These are phyloP conservation scores for Verticillium albo-atrum DNA, from an alignment of 2,329 filamentous ascomycete species.

Conservation along the genomic window DNA sequence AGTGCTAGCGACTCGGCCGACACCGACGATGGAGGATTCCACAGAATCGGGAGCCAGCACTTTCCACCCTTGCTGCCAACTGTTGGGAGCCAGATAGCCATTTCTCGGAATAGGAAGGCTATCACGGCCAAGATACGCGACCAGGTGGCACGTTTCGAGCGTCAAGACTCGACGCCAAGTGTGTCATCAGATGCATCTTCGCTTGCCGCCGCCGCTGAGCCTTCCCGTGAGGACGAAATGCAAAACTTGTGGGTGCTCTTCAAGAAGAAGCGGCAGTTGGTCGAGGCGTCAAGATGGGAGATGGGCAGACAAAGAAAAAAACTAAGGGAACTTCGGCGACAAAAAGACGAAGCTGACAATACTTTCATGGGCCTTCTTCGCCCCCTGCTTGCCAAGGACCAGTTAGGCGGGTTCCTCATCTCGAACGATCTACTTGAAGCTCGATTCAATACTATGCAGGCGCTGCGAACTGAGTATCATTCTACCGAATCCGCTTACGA, in stretches of 20 bases:
- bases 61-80: constrained; percentile 12
- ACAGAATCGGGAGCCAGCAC: background rate
- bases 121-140: constrained; percentile 25
- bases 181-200: constrained; percentile 5
- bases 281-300: constrained; percentile 21
- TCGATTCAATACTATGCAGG: constrained; percentile 25
- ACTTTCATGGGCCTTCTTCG: constrained; percentile 33
- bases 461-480: constrained; percentile 31
- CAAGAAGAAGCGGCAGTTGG: constrained; percentile 25
- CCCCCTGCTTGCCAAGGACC: constrained; percentile 26
- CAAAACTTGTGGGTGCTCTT: constrained; percentile 29
- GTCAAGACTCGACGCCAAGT: constrained; percentile 13
- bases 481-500: constrained; percentile 31
- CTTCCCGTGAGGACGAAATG: constrained; percentile 22
- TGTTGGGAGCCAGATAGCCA: background rate
- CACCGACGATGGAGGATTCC: background rate
- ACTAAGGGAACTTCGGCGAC: constrained; percentile 24
- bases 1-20: background rate
- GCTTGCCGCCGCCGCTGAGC: background rate
- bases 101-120: background rate
- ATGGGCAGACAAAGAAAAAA: constrained; percentile 27
- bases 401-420: constrained; percentile 9
- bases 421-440: constrained; percentile 19
- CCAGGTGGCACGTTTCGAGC: constrained; percentile 27
- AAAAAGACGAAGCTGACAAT: constrained; percentile 32